Base-by-base conservation (phyloP, 176 grass and related monocot genomes). In the Musa itinerans region DNA sequence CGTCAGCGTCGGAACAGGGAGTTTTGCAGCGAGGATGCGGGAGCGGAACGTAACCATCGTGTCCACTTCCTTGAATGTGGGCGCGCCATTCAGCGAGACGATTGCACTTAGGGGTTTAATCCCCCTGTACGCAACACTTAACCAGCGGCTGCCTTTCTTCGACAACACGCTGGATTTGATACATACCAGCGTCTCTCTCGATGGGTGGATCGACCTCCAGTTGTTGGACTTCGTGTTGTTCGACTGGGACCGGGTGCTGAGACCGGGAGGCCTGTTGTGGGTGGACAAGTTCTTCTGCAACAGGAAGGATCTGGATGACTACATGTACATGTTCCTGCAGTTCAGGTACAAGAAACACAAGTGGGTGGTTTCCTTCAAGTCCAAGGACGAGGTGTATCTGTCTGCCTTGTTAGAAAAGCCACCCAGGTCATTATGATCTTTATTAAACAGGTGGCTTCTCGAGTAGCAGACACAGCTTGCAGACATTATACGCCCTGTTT, bases 241-340 rank as follows among this genome's bases (percentile, higher is more conserved):
- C 4, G 93, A 97, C 65, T 97, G 93, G 93, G 93, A 97, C 51
- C 85, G 93, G 50, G 83, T 97, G 78, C 86, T 97, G 70, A 81
- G 93, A 8, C 93, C 93, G 0, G 90, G 93, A 2, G 93, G 93
- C 0, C 63, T 97, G 81, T 77, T 97, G 16, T 97, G 90, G 93
- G 85, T 97, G 1, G 86, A 97, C 83, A 97, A 76, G 86, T 97
- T 97, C 76, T 85, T 81, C 19, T 97, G 93, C 68, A 83, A 27
- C 1, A 85, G 93, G 7, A 83, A 81, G 72, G 93, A 93, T 75
- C 78, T 97, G 71, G 93, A 93, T 76, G 93, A 97, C 78, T 97
- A 88, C 83, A 97, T 97, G 89, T 97, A 97, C 81, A 97, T 97
- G 93, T 97, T 97, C 86, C 68, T 90, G 22, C 93, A 97, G 73